phyloP scores from a whole-genome alignment of 257 asterid genomes.

The Petunia axillaris region DNA sequence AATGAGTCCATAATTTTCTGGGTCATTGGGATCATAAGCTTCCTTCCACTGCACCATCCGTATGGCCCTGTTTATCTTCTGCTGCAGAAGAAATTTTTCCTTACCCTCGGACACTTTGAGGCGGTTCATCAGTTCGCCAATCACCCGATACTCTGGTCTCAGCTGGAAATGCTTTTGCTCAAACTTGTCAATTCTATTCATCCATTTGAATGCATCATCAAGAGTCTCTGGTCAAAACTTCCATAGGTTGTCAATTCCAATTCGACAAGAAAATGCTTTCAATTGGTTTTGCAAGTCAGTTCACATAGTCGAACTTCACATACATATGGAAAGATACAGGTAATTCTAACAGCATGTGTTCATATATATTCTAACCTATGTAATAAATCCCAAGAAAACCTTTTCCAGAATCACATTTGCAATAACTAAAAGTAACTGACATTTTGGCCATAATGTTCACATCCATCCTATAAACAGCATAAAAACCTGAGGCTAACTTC shows the following conservation, averaged over 20 bases:
- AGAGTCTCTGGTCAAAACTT: slow-evolving; percentile 60
- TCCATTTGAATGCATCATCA: slow-evolving; percentile 70
- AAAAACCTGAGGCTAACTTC: background rate
- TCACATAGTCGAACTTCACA: background rate
- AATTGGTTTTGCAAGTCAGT: slow-evolving; percentile 9
- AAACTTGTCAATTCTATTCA: slow-evolving; percentile 76
- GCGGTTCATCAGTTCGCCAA: slow-evolving; percentile 85
- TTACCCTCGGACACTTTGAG: slow-evolving; percentile 88
- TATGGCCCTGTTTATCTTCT: slow-evolving; percentile 84
- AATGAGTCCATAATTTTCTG: slow-evolving; percentile 78
- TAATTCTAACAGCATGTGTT: slow-evolving; percentile 12
- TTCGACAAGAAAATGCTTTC: slow-evolving; percentile 1
- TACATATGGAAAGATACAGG: slow-evolving; percentile 3
- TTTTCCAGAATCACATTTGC: background rate
- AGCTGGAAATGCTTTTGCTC: slow-evolving; percentile 75
- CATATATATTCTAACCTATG: slow-evolving; percentile 11
- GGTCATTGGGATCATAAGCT: slow-evolving; percentile 82
- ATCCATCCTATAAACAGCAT: slow-evolving; percentile 11
- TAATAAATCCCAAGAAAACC: background rate
- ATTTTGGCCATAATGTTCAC: background rate
- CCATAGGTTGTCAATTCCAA: slow-evolving; percentile 30
- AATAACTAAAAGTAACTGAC: slow-evolving; percentile 4
- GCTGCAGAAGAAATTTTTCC: slow-evolving; percentile 84
- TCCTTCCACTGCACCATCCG: slow-evolving; percentile 76
- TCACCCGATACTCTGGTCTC: slow-evolving; percentile 85